These are phyloP conservation scores for Fusarium keratoplasticum DNA, from an alignment of 2,329 filamentous ascomycete species.

Conservation along the genomic window DNA sequence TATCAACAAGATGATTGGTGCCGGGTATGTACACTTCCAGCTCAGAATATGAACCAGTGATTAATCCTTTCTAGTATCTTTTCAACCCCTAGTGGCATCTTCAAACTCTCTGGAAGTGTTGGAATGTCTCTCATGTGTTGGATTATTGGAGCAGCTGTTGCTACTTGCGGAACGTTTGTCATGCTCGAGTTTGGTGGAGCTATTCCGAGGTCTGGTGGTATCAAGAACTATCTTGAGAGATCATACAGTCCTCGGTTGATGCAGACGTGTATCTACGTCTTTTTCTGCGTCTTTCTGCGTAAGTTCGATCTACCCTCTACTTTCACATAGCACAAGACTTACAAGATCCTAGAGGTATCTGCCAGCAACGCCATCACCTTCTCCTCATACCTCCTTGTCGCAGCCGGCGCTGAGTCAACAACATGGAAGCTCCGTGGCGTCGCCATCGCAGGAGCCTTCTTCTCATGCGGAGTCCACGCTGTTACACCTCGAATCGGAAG, in stretches of 20 bases:
- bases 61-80: conserved; percentile 31
- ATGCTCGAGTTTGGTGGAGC: conserved; percentile 41
- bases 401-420: conserved; percentile 12
- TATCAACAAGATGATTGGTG: conserved; percentile 41
- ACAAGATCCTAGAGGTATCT: conserved; percentile 3
- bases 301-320: background rate
- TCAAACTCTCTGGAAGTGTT: conserved; percentile 36
- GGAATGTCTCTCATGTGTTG: conserved; percentile 42
- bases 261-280: conserved; percentile 40
- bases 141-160: conserved; percentile 38
- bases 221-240: conserved; percentile 43
- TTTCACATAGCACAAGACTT: background rate
- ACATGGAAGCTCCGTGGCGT: conserved; percentile 18
- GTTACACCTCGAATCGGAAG: conserved; percentile 1
- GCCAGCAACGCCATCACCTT: conserved; percentile 22
- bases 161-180: conserved; percentile 37
- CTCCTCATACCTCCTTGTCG: conserved; percentile 13
- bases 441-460: conserved; percentile 7
- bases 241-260: conserved; percentile 33
- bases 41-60: too few relatives aligned
- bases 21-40: conserved; percentile 22
- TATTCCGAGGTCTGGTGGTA: conserved; percentile 37
- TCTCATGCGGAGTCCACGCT: conserved; percentile 11
- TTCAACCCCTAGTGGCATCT: conserved; percentile 37
- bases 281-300: conserved; percentile 39